These are phyloP conservation scores for Thermochaetoides dissita DNA, from an alignment of 2,329 filamentous ascomycete species.

Conservation along the genomic window DNA sequence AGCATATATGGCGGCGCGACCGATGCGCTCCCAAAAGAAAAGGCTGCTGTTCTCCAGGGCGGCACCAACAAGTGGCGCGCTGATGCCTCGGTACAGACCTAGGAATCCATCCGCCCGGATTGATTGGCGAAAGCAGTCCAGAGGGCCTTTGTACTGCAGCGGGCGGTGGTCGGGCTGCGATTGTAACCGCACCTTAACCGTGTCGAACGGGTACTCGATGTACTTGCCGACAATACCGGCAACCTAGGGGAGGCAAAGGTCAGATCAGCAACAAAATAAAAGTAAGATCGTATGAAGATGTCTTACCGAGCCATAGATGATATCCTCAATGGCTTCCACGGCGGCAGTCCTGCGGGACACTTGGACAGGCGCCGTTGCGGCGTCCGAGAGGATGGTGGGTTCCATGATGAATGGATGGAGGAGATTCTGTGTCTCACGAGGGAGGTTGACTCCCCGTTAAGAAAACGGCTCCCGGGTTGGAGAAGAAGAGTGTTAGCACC, in stretches of 20 bases:
- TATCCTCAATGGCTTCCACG: constrained; percentile 66
- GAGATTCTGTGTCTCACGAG: too few relatives aligned
- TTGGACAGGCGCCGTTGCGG: constrained; percentile 2
- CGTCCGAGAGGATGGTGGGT: constrained; percentile 7
- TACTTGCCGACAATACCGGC: constrained; percentile 87
- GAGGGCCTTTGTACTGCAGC: constrained; percentile 66
- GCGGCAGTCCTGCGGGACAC: constrained; percentile 25
- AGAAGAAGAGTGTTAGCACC: too few relatives aligned
- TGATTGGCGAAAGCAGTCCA: constrained; percentile 89
- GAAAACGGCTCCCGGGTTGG: too few relatives aligned
- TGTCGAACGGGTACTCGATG: constrained; percentile 98
- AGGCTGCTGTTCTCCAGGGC: constrained; percentile 84
- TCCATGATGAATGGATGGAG: constrained; percentile 11
- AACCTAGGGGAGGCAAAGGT: constrained; percentile 30
- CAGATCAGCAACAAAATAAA: constrained; percentile 7
- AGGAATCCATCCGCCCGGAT: constrained; percentile 63
- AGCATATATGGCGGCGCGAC: constrained; percentile 51
- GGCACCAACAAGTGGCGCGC: constrained; percentile 76
- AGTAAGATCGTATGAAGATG: too few relatives aligned
- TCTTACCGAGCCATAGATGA: constrained; percentile 72
- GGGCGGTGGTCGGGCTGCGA: constrained; percentile 81
- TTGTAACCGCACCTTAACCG: constrained; percentile 91
- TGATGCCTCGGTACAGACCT: constrained; percentile 84
- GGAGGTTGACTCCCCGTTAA: too few relatives aligned
- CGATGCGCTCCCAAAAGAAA: constrained; percentile 77